These are phyloP conservation scores for Kodamaea kakaduensis DNA, from an alignment of 805 yeast genomes.

Conservation along the genomic window DNA sequence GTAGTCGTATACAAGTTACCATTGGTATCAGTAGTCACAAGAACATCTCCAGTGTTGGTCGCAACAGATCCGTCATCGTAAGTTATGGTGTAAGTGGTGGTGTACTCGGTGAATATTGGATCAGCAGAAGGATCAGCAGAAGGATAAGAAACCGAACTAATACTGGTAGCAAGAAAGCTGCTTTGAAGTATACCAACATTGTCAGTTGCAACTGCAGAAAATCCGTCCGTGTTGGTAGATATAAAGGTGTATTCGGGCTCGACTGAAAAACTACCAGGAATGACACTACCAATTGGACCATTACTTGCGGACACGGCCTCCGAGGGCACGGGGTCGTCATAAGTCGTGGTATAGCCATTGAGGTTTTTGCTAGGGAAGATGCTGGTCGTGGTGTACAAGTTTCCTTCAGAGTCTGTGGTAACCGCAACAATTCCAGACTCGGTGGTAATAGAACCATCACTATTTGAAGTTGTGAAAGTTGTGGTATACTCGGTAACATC, in stretches of 20 bases:
- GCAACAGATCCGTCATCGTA: conserved; percentile 2
- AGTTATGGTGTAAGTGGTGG: conserved; percentile 3
- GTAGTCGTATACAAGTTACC: conserved; percentile 14
- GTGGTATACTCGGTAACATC: conserved; percentile 18
- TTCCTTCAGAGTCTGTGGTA: conserved; percentile 16
- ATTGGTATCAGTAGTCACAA: conserved; percentile 15
- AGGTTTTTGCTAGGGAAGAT: conserved; percentile 4
- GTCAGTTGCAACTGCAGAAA: too few species aligned
- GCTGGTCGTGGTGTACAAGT: conserved; percentile 13
- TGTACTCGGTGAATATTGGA: conserved; percentile 4
- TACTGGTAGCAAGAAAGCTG: too few species aligned
- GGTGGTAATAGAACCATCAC: conserved; percentile 14
- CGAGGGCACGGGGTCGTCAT: too few species aligned
- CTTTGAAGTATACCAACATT: too few species aligned
- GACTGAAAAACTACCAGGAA: too few species aligned
- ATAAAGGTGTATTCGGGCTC: too few species aligned
- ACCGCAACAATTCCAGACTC: conserved; percentile 18
- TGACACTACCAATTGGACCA: too few species aligned
- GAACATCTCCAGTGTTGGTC: conserved; percentile 3
- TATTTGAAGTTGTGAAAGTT: conserved; percentile 14
- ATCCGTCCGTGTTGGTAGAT: too few species aligned
- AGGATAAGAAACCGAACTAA: too few species aligned
- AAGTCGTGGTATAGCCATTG: too few species aligned
- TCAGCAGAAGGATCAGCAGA: neutral
- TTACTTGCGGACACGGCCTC: too few species aligned